phyloP scores from a whole-genome alignment of 768 basidiomycete species.

The Amanita pallidorosea region DNA sequence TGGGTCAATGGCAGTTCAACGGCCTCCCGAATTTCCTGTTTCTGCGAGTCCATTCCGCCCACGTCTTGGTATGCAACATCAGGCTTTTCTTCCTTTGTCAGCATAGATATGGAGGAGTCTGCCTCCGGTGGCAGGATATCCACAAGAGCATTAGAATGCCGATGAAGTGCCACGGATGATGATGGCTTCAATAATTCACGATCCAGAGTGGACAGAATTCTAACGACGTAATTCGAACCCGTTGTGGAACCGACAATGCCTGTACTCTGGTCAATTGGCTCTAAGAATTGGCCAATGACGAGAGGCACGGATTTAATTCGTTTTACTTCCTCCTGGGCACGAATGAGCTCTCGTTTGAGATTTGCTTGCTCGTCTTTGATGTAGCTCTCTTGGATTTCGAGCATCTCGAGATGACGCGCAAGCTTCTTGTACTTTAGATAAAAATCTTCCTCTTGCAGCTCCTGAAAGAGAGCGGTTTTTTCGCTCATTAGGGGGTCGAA shows the following conservation, averaged over 20 bases:
- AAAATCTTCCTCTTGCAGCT: constrained; percentile 86
- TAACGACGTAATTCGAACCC: constrained; percentile 95
- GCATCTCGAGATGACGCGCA: constrained; percentile 88
- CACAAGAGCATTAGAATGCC: constrained; percentile 97
- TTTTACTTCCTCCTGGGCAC: constrained; percentile 99
- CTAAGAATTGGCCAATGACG: constrained; percentile 98
- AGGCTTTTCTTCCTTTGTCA: constrained; percentile 89
- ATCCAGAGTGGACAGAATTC: constrained; percentile 94
- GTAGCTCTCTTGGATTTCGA: constrained; percentile 90
- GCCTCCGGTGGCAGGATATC: constrained; percentile 98
- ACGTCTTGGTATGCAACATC: constrained; percentile 91
- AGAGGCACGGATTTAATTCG: constrained; percentile 98
- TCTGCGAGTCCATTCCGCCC: constrained; percentile 95
- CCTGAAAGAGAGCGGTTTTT: constrained; percentile 78
- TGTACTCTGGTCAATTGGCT: constrained; percentile 95
- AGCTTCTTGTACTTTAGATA: constrained; percentile 98
- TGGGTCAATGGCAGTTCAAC: constrained; percentile 95
- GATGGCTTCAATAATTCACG: constrained; percentile 96
- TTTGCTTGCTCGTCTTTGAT: constrained; percentile 99
- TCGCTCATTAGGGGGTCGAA: constrained; percentile 83
- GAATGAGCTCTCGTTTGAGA: constrained; percentile 93
- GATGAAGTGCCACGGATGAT: constrained; percentile 95
- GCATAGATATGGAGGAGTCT: constrained; percentile 93
- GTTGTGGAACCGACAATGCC: constrained; percentile 97
- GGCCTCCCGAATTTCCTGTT: constrained; percentile 97